Evolutionary conservation across 1,284 basidiomycete genomes (phyloP), one percentile per base, ranked within the genome.

Genomic region (Tilletia horrida): DNA sequence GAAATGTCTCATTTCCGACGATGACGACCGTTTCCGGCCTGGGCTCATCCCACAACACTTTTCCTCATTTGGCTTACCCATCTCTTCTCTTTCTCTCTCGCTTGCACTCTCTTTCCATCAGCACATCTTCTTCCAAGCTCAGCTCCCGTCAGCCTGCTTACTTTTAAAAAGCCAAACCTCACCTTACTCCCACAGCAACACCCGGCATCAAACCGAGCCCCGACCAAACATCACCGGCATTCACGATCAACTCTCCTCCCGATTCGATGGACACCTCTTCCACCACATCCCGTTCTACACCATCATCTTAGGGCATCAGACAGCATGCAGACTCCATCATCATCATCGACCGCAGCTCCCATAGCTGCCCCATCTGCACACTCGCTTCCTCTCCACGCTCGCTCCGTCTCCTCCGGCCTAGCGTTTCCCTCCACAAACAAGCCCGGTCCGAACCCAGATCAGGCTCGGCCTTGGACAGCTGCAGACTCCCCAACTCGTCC

Each of bases 371-470:
- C 50, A 1, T 25, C 21, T 25, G 23, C 3, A 7, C 13, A 23
- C 21, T 27, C 23, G 50, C 6, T 40, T 11, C 35, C 35, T 40
- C 35, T 52, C n/a, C 55, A 59, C 55, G 35, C 9, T 21, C 55
- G 55, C 29, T 35, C 55, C 55, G 29, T 18, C 29, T 59, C 55
- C 14, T 31, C 55, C 14, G 27, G 55, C 55, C n/a, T 59, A 13
- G 55, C n/a, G 3, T 59, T 59, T 27, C 55, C 55, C 2, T 35
- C 55, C 29, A 31, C 55, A 2, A 29, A 40, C 11, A 14, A 31
- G 31, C 55, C 27, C 16, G 27, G 7, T 35, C 29, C 25, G 8
- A 25, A 31, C 8, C 55, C 23, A 35, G 2, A 0, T 14, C 55
- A 13, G 21, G 23, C 21, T 23, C 6, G 50, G 7, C n/a, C 50